These are phyloP conservation scores for Ramaria sp. DNA, from an alignment of 768 basidiomycete species.

Conservation along the genomic window DNA sequence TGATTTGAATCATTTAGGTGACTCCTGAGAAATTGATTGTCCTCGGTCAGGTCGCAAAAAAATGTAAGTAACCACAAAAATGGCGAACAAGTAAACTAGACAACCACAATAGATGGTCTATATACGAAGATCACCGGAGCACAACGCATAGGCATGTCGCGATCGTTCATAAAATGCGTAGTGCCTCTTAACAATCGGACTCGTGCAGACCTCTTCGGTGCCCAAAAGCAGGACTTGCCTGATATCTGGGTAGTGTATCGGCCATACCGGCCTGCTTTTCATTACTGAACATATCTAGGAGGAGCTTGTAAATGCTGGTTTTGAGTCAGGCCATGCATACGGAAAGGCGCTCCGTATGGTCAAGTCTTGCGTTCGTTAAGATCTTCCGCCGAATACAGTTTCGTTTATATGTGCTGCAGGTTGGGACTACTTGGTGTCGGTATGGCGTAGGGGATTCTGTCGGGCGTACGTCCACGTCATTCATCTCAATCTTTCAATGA, in stretches of 20 bases:
- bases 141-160: conserved; percentile 9
- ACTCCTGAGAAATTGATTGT: conserved; percentile 57
- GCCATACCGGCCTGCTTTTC: not conserved
- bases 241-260: conserved; percentile 38
- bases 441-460: conserved; percentile 70
- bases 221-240: conserved; percentile 56
- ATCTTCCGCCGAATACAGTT: conserved; percentile 14
- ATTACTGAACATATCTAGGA: conserved; percentile 13
- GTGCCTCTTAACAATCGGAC: conserved; percentile 30
- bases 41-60: conserved; percentile 54
- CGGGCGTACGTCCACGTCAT: conserved; percentile 25
- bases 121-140: conserved; percentile 53
- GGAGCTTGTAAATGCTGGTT: conserved; percentile 49
- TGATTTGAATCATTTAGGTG: conserved; percentile 18
- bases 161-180: no score
- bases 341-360: conserved; percentile 62
- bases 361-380: conserved; percentile 63
- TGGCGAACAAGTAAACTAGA: not conserved
- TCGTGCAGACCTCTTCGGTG: conserved; percentile 61
- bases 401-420: not conserved
- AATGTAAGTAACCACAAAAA: conserved; percentile 27
- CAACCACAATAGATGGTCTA: conserved; percentile 27
- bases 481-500: not conserved
- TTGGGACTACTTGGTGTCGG: conserved; percentile 31
- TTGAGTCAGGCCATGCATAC: conserved; percentile 71